These are phyloP conservation scores for Plasmodium gaboni DNA, from an alignment of 169 alveolate genomes.

Conservation along the genomic window DNA sequence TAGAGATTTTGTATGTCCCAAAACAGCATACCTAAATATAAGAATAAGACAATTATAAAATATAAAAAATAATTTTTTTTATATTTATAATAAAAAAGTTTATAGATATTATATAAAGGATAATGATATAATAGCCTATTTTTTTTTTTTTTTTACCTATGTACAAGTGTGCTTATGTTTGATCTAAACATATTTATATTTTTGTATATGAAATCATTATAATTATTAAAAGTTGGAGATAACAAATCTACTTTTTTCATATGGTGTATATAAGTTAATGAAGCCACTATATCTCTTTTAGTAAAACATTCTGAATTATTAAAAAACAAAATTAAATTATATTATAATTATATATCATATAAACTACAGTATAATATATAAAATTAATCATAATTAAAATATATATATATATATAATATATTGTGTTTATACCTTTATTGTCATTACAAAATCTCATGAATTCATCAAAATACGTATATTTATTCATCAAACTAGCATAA, in stretches of 20 bases:
- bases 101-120: neutral
- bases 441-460: slow-evolving; percentile 77
- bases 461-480: slow-evolving; percentile 73
- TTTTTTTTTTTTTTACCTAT: slow-evolving; percentile 26
- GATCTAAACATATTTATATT: slow-evolving; percentile 71
- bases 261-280: slow-evolving; percentile 71
- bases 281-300: slow-evolving; percentile 74
- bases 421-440: slow-evolving; percentile 63
- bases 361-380: slow-evolving; percentile 7
- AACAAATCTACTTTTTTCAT: slow-evolving; percentile 74
- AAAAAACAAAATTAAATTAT: slow-evolving; percentile 14
- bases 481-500: slow-evolving; percentile 76
- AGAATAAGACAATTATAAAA: slow-evolving; percentile 21
- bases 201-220: slow-evolving; percentile 64
- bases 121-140: neutral
- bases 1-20: slow-evolving; percentile 76
- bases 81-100: no score
- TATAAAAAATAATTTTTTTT: neutral
- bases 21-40: slow-evolving; percentile 49
- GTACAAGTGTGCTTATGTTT: slow-evolving; percentile 76
- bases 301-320: slow-evolving; percentile 47
- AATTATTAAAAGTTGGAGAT: slow-evolving; percentile 60
- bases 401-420: slow-evolving; percentile 9
- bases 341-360: neutral
- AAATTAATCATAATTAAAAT: slow-evolving; percentile 3